Base-by-base conservation (phyloP, 1,284 basidiomycete genomes). In the Fistulina hepatica region DNA sequence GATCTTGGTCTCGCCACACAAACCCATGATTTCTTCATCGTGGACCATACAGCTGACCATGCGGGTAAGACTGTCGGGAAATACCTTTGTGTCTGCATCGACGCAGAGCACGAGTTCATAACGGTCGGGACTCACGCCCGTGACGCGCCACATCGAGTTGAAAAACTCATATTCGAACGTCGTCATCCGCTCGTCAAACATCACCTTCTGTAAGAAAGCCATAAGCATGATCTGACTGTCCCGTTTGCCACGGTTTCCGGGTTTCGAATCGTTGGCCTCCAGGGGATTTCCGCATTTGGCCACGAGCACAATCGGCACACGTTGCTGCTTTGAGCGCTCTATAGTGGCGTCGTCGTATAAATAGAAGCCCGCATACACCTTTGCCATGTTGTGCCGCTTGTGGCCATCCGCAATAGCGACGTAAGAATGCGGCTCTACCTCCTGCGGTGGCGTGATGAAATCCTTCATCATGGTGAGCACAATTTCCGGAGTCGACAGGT, bases 101-200 rank as follows among this genome's bases (percentile, higher is more conserved):
- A 98, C 94, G 67, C 94, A 97, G 32, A 98, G 71, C 47, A 90
- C 88, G 34, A 94, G 70, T 61, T 98, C 94, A 58, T 95, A 98
- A 46, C 84, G 82, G 69, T 98, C 95, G 6, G 94, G 93, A 50
- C 90, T 91, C 44, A 97, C 80, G 34, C 94, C 95, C 44, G 93
- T 94, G 32, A 84, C 81, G 42, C 91, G 71, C 83, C 94, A 97
- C 21, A 95, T 71, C 43, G 91, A 84, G 60, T 97, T 95, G 79
- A 99, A 98, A 56, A 98, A 92, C 62, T 98, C 95, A 59, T 95
- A 98, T 63, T 98, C 94, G 57, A 99, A 88, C 30, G 94, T 95
- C 44, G 90, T 93, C 94, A 99, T 99, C 39, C 92, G 80, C 64
- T 98, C 94, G 61, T 98, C 94, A 57, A 97, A 98, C 76, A 97